A percentile compares a stretch with the other conserved stretches of the same genome.
Conservation (phyloP, 2,329 filamentous ascomycete genomes). For the Blumeriella jaapii region DNA sequence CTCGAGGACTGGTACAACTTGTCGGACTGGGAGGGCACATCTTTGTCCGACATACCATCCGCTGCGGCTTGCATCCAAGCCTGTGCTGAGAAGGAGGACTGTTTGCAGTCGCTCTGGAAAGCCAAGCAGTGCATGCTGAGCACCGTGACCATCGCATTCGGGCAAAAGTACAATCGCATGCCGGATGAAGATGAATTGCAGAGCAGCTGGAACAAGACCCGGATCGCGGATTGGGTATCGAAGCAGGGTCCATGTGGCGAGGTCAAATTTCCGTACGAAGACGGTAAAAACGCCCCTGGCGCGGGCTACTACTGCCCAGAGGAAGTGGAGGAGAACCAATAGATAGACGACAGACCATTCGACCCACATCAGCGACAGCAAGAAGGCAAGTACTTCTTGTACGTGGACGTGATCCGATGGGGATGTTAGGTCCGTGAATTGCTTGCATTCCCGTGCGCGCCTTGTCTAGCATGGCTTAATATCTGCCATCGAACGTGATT, state of each 20-base stretch:
- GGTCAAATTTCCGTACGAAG: too few species aligned
- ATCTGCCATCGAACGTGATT: too few species aligned
- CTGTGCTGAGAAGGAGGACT: neutral
- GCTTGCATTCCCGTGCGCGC: too few species aligned
- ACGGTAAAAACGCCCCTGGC: too few species aligned
- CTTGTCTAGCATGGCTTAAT: too few species aligned
- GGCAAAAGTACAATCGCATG: neutral
- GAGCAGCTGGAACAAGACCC: conserved; percentile 3
- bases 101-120: conserved; percentile 4
- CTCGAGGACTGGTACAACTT: conserved; percentile 34
- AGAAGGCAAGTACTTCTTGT: too few species aligned
- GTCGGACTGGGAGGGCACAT: conserved; percentile 1
- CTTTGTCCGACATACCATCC: neutral
- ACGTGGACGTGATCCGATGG: too few species aligned
- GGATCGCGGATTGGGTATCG: conserved; percentile 1
- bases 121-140: neutral
- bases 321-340: too few species aligned
- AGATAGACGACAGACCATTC: too few species aligned
- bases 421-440: too few species aligned
- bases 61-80: neutral
- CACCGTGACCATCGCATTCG: conserved; percentile 1
- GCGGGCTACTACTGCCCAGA: too few species aligned
- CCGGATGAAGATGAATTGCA: neutral
- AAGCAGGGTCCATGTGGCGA: neutral
- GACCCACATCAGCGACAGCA: too few species aligned